These are phyloP conservation scores for Camelina laxa DNA, from an alignment of 345 rosid species.

Conservation along the genomic window DNA sequence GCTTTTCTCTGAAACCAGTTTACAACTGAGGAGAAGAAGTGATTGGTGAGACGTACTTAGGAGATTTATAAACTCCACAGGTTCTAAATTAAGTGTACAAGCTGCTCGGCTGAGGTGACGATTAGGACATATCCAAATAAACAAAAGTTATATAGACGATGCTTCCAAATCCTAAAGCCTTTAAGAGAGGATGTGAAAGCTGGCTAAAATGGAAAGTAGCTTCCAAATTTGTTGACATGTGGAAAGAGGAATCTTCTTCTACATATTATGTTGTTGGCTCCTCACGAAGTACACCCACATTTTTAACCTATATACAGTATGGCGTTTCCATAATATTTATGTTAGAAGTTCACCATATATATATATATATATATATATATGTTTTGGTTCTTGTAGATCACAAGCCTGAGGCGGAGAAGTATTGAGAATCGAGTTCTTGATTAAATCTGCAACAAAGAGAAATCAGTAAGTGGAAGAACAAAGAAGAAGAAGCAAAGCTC, in stretches of 20 bases:
- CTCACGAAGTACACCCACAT: slow-evolving; percentile 46
- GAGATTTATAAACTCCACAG: slow-evolving; percentile 54
- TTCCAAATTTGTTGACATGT: slow-evolving; percentile 54
- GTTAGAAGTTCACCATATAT: neutral
- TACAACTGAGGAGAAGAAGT: slow-evolving; percentile 78
- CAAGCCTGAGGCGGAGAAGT: no score
- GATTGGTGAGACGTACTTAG: slow-evolving; percentile 49
- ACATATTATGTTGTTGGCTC: slow-evolving; percentile 51
- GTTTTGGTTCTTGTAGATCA: no score
- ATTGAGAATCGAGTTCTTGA: no score
- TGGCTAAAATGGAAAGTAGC: slow-evolving; percentile 55
- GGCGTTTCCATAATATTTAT: no score
- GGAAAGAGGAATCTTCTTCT: slow-evolving; percentile 47
- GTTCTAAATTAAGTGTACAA: slow-evolving; percentile 84
- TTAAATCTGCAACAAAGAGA: no score
- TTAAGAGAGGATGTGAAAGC: slow-evolving; percentile 56
- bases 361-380: no score
- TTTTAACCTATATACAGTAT: slow-evolving; percentile 49
- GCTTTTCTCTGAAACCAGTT: no score
- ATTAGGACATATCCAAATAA: slow-evolving; percentile 75
- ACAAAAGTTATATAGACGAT: slow-evolving; percentile 59
- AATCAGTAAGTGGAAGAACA: no score
- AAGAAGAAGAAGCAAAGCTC: no score
- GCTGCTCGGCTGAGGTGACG: slow-evolving; percentile 66
- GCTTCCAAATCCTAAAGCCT: slow-evolving; percentile 56